These are phyloP conservation scores for Syncephalastrum racemosum DNA, from an alignment of 371 early-diverging fungal species.

Conservation along the genomic window DNA sequence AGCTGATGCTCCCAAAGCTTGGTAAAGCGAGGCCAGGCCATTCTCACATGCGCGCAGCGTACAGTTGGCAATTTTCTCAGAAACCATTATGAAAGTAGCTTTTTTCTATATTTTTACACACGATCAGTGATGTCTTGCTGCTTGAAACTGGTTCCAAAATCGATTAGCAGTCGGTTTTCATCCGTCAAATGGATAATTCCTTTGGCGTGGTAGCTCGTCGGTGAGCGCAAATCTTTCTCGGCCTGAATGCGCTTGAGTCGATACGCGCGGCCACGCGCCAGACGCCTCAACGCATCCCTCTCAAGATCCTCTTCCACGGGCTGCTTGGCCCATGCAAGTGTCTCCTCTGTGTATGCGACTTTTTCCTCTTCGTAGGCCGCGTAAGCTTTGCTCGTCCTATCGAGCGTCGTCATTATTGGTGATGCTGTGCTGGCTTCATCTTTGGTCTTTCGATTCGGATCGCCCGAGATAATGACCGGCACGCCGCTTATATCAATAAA, in stretches of 20 bases:
- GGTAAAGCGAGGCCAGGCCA: too few species aligned
- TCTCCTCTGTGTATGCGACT: background rate
- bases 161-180: conserved; percentile 4
- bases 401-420: background rate
- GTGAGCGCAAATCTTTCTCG: conserved; percentile 2
- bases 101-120: conserved; percentile 12
- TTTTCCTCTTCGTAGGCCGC: conserved; percentile 15
- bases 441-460: conserved; percentile 23
- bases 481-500: conserved; percentile 50
- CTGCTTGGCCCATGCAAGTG: conserved; percentile 7
- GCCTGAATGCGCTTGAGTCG: conserved; percentile 3
- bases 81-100: too few species aligned
- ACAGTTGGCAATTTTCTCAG: too few species aligned
- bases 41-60: too few species aligned
- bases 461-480: conserved; percentile 32
- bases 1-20: too few species aligned
- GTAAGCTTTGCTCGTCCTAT: background rate
- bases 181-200: background rate
- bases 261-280: conserved; percentile 1
- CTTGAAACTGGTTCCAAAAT: conserved; percentile 10
- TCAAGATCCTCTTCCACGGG: too few species aligned
- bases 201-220: conserved; percentile 5
- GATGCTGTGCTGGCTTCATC: conserved; percentile 22
- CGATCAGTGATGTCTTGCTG: conserved; percentile 15
- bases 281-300: background rate